A percentile compares a stretch with the other conserved stretches of the same genome.
Conservation (phyloP, 306 rosid genomes). For the Acacia confusa region DNA sequence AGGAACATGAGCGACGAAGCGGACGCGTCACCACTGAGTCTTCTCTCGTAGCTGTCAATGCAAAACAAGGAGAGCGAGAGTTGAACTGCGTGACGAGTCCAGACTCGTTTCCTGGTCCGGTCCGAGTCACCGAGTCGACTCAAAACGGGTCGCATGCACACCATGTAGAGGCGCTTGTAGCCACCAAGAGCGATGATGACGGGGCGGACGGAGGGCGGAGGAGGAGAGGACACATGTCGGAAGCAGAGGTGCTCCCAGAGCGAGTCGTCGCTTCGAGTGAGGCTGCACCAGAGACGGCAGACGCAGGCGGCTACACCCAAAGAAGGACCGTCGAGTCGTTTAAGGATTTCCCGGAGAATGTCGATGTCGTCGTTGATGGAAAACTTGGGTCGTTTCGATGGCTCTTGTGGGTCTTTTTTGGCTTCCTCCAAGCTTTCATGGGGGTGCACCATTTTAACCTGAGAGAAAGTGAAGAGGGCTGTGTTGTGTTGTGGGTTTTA, state of each 20-base stretch:
- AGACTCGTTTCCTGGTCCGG: slow-evolving; percentile 44
- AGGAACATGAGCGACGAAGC: slow-evolving; percentile 64
- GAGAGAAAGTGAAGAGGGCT: neutral
- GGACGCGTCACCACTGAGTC: slow-evolving; percentile 40
- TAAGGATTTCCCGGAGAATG: slow-evolving; percentile 77
- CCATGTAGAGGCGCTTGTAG: slow-evolving; percentile 82
- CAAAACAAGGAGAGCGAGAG: slow-evolving; percentile 89
- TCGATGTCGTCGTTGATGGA: slow-evolving; percentile 89
- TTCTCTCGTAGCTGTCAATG: slow-evolving; percentile 54
- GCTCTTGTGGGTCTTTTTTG: neutral
- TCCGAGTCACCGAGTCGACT: slow-evolving; percentile 74
- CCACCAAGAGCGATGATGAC: slow-evolving; percentile 88
- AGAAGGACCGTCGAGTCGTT: slow-evolving; percentile 87
- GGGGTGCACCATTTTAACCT: slow-evolving; percentile 35
- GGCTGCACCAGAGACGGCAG: slow-evolving; percentile 82
- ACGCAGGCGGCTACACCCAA: slow-evolving; percentile 85
- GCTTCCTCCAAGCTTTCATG: slow-evolving; percentile 33
- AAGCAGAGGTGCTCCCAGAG: slow-evolving; percentile 94
- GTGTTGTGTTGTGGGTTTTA: slow-evolving; percentile 9
- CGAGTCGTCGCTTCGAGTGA: slow-evolving; percentile 73
- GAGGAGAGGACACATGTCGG: slow-evolving; percentile 63
- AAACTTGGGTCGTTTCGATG: slow-evolving; percentile 51
- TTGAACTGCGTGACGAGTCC: slow-evolving; percentile 78
- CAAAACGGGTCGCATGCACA: slow-evolving; percentile 76
- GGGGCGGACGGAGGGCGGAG: slow-evolving; percentile 47